phyloP scores from a whole-genome alignment of 2,329 filamentous ascomycete species.

The Verticillium nubilum region DNA sequence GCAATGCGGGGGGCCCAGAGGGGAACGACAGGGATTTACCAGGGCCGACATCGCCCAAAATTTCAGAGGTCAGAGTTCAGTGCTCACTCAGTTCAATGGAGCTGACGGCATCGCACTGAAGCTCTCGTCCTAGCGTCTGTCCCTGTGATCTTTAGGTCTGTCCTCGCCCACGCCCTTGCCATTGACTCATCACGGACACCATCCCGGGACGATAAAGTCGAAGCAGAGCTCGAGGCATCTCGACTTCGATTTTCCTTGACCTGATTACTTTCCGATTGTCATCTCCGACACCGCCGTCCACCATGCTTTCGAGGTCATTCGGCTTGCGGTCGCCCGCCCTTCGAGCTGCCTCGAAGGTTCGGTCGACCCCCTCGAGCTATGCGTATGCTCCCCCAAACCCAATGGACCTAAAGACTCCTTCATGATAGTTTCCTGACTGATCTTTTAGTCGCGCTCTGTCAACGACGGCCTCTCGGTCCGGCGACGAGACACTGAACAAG shows the following conservation, averaged over 20 bases:
- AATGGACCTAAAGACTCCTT: background rate
- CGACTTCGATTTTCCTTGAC: background rate
- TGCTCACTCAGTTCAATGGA: background rate
- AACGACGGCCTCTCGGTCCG: conserved; percentile 39
- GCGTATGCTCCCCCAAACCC: conserved; percentile 10
- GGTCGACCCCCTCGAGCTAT: conserved; percentile 11
- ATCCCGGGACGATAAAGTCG: conserved; percentile 2
- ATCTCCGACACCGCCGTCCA: conserved; percentile 2
- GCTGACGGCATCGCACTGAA: background rate
- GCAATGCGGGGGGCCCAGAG: conserved; percentile 14
- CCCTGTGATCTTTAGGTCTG: conserved; percentile 20
- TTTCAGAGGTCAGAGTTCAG: background rate
- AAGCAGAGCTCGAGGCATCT: background rate
- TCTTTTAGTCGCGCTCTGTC: conserved; percentile 42
- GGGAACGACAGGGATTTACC: conserved; percentile 15
- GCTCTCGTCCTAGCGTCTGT: conserved; percentile 20
- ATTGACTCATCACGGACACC: conserved; percentile 13
- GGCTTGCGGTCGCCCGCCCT: conserved; percentile 15
- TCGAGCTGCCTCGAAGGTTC: conserved; percentile 13
- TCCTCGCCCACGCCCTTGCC: conserved; percentile 3
- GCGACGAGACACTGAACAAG: conserved; percentile 66
- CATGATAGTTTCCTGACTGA: conserved; percentile 4
- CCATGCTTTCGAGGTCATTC: conserved; percentile 15
- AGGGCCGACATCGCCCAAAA: conserved; percentile 25
- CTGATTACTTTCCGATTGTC: background rate